Base-by-base conservation (phyloP, 306 rosid genomes). In the Dalbergia oliveri region DNA sequence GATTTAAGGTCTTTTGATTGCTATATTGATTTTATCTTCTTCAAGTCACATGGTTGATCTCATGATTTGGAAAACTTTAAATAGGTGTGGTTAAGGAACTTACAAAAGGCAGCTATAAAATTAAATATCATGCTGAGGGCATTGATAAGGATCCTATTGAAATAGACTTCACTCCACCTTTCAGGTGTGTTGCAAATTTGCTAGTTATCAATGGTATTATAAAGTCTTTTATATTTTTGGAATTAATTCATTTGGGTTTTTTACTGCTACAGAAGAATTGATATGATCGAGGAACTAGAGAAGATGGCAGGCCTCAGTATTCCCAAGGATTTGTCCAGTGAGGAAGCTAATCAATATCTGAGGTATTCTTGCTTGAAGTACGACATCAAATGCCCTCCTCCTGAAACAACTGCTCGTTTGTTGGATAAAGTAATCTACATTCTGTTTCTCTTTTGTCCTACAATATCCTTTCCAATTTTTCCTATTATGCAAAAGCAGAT, bases 241-340 rank as follows among this genome's bases (percentile, higher is more conserved):
- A 67, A 54, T 54, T 74, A 53, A 61, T 75, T 26, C 43, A 65
- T 71, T 75, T 83, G 56, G 43, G 44, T 58, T 82, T 80, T 70
- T 65, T 11, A 33, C 66, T 58, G 19, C 79, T 89, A 69, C 92
- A 94, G 97, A 75, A 87, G 98, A 89, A 87, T 95, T 83, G 99
- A 95, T 84, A 93, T 93, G 99, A 88, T 95, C 19, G 98, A 84
- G 67, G 99, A 77, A 68, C 79, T 95, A 78, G 97, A 95, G 84
- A 85, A 85, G 92, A 74, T 88, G 41, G 97, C 98, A 6, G 86
- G 83, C 80, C 92, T 95, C 34, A 86, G 53, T 79, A 95, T 93
- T 78, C 99, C 99, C 39, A 89, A 88, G 84, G 92, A 95, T 84
- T 83, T 93, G 23, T 58, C 96, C 0, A 84, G 98, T 66, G 92